These are phyloP conservation scores for Plasmodium chabaudi DNA, from an alignment of 169 alveolate genomes.

Conservation along the genomic window DNA sequence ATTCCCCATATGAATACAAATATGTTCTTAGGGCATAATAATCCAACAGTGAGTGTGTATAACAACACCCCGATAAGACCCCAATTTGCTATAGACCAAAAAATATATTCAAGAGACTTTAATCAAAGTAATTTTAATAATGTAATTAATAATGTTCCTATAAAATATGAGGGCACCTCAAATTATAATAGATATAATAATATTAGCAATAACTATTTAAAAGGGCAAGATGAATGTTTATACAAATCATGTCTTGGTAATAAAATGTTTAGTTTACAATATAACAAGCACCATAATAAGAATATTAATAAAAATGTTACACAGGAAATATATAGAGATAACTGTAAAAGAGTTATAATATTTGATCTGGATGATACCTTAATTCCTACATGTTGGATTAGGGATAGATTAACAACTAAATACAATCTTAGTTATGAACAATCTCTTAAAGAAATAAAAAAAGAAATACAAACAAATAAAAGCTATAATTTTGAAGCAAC, in stretches of 20 bases:
- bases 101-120: slow-evolving; percentile 3
- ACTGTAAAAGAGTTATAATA: slow-evolving; percentile 71
- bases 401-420: slow-evolving; percentile 66
- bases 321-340: slow-evolving; percentile 33
- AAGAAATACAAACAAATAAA: slow-evolving; percentile 82
- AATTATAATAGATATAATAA: too few relatives aligned
- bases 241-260: too few relatives aligned
- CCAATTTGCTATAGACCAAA: slow-evolving; percentile 8
- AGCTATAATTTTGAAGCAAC: slow-evolving; percentile 78
- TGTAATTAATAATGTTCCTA: background rate
- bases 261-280: too few relatives aligned
- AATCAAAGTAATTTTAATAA: slow-evolving; percentile 10
- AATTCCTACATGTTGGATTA: slow-evolving; percentile 89
- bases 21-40: background rate
- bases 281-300: slow-evolving; percentile 2
- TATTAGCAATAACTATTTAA: too few relatives aligned
- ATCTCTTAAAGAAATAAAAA: slow-evolving; percentile 74
- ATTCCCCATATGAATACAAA: slow-evolving; percentile 7
- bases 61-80: slow-evolving; percentile 17
- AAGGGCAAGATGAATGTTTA: too few relatives aligned
- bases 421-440: slow-evolving; percentile 64
- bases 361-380: slow-evolving; percentile 89
- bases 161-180: too few relatives aligned
- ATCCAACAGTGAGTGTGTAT: slow-evolving; percentile 11
- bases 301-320: background rate